Evolutionary conservation across 2,329 filamentous ascomycete genomes (phyloP).

Genomic region (Phyllosticta citrichinensis): DNA sequence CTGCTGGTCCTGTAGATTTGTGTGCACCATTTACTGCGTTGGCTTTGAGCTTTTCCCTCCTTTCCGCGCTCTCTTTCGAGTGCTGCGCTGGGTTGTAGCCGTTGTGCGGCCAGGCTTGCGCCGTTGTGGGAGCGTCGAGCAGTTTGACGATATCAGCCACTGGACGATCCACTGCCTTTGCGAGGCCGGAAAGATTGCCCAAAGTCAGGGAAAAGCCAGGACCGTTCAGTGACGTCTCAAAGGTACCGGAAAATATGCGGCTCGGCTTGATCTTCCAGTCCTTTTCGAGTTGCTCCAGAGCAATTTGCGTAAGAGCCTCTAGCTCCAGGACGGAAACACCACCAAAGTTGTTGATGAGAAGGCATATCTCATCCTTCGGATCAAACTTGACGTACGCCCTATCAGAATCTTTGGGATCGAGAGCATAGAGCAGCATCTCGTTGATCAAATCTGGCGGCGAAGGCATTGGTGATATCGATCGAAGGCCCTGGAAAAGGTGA

Average conservation of each 20-base stretch:
- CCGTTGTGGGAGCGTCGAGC: conserved; percentile 41
- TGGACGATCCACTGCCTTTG: conserved; percentile 29
- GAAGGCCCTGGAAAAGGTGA: conserved; percentile 25
- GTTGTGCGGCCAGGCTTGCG: conserved; percentile 43
- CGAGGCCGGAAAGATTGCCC: conserved; percentile 41
- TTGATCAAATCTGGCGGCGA: conserved; percentile 38
- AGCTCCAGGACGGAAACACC: conserved; percentile 39
- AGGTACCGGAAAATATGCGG: conserved; percentile 54
- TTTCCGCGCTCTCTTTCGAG: conserved; percentile 19
- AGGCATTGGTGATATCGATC: conserved; percentile 38
- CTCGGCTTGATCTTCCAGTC: conserved; percentile 51
- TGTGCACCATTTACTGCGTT: conserved; percentile 12
- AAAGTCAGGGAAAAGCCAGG: conserved; percentile 55
- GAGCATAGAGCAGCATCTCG: conserved; percentile 39
- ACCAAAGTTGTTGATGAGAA: conserved; percentile 42
- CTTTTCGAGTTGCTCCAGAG: conserved; percentile 31
- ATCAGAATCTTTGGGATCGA: conserved; percentile 38
- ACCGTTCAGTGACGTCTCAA: conserved; percentile 63
- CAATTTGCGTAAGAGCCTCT: conserved; percentile 37
- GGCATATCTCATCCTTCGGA: conserved; percentile 33
- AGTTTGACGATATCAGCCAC: conserved; percentile 35
- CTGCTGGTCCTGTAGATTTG: conserved; percentile 15
- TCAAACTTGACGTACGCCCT: conserved; percentile 41
- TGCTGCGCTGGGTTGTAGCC: conserved; percentile 26
- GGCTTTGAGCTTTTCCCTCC: conserved; percentile 22